These are phyloP conservation scores for Phytophthora ohioensis DNA, from an alignment of 352 stramenopile genomes.

Conservation along the genomic window DNA sequence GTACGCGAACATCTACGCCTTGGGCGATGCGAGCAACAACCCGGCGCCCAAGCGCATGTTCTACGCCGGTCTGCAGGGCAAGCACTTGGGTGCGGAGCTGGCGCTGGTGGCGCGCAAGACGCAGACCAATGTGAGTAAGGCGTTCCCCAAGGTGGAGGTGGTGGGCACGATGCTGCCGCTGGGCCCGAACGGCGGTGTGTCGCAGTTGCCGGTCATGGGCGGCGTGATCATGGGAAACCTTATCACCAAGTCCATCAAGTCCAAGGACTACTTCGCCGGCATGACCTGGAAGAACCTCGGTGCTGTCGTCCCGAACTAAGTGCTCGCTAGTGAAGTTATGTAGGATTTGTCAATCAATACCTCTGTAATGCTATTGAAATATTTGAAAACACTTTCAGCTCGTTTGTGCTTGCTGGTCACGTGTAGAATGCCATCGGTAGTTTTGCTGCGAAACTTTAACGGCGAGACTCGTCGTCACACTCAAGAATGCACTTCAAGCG, in stretches of 20 bases:
- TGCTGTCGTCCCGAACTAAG: constrained; percentile 39
- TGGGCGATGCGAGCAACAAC: constrained; percentile 64
- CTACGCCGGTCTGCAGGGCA: constrained; percentile 52
- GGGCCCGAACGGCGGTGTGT: constrained; percentile 55
- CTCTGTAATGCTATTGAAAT: constrained; percentile 7
- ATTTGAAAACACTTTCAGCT: too few relatives aligned
- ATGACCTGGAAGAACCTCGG: constrained; percentile 39
- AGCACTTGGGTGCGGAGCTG: constrained; percentile 50
- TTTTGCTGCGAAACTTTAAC: too few relatives aligned
- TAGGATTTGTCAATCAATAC: neutral
- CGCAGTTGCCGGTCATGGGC: constrained; percentile 58
- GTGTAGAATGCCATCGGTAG: too few relatives aligned
- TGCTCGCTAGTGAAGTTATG: neutral
- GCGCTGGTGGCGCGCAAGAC: constrained; percentile 46
- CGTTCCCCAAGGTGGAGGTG: constrained; percentile 46
- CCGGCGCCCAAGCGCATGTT: constrained; percentile 52
- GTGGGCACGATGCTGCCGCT: constrained; percentile 51
- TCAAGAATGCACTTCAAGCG: too few relatives aligned
- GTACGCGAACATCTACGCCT: constrained; percentile 60
- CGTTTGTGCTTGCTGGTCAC: too few relatives aligned
- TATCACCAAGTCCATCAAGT: constrained; percentile 55
- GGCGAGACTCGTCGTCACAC: too few relatives aligned
- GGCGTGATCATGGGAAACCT: constrained; percentile 58
- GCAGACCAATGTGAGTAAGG: constrained; percentile 45
- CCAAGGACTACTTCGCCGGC: constrained; percentile 52